These are phyloP conservation scores for Pythium folliculosum DNA, from an alignment of 352 stramenopile genomes.

Conservation along the genomic window DNA sequence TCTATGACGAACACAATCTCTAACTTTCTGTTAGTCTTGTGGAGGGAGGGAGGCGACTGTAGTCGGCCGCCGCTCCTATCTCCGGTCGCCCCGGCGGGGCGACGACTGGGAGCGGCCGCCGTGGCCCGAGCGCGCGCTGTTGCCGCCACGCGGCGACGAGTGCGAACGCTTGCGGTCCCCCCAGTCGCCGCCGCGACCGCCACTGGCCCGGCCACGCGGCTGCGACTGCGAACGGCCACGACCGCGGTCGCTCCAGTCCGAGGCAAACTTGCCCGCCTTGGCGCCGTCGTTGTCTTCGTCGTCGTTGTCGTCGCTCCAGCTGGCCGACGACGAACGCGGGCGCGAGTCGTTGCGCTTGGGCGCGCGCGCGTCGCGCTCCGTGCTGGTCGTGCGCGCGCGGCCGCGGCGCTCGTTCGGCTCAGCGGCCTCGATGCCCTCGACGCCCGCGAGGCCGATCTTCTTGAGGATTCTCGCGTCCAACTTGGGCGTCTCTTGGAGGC, in stretches of 20 bases:
- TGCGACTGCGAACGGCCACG: conserved; percentile 3
- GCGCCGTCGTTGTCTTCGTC: not conserved
- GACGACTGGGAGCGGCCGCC: conserved; percentile 3
- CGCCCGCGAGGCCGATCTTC: conserved; percentile 64
- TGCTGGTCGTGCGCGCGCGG: not conserved
- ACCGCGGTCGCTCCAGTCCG: not conserved
- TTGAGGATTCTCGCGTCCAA: conserved; percentile 68
- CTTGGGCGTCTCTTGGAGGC: conserved; percentile 45
- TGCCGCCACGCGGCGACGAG: not conserved
- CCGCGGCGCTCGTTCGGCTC: conserved; percentile 9
- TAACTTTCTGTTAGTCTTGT: too few relatives aligned
- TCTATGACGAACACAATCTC: too few relatives aligned
- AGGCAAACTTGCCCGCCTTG: not conserved
- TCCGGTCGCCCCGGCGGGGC: conserved; percentile 1
- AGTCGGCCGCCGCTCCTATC: too few relatives aligned
- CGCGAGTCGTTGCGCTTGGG: not conserved
- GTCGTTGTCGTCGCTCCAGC: not conserved
- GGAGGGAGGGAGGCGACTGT: too few relatives aligned
- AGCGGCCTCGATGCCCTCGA: conserved; percentile 43
- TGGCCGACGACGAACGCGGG: not conserved
- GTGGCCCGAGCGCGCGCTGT: not conserved
- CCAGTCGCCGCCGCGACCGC: not conserved
- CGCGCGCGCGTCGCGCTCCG: not conserved
- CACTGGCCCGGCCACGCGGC: not conserved
- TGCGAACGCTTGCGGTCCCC: conserved; percentile 5